Percentiles rank a stretch among this genome's conserved stretches.
These are phyloP conservation scores for Sporothrix brunneoviolacea DNA, from an alignment of 2,329 filamentous ascomycete species.

Conservation along the genomic window DNA sequence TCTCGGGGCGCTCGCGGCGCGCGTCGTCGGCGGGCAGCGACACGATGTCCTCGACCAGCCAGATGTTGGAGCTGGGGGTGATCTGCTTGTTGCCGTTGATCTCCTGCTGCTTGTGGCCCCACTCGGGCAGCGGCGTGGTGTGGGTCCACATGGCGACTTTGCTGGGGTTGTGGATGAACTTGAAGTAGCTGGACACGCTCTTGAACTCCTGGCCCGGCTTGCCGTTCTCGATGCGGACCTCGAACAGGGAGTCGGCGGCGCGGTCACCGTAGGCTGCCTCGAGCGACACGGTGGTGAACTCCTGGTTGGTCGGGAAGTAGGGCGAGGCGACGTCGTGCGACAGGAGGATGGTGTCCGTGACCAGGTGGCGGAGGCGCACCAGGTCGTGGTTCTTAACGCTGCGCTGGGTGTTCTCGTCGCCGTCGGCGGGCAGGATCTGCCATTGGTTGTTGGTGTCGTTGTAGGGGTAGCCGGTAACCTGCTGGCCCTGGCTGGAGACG, in stretches of 20 bases:
- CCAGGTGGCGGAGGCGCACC: constrained; percentile 77
- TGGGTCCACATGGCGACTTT: constrained; percentile 99
- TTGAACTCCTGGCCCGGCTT: constrained; percentile 80
- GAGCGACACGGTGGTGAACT: constrained; percentile 77
- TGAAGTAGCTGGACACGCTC: constrained; percentile 88
- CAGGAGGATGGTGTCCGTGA: constrained; percentile 77
- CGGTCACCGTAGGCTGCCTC: constrained; percentile 69
- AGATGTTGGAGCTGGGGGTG: constrained; percentile 81
- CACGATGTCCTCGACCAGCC: constrained; percentile 89
- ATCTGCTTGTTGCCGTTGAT: constrained; percentile 99
- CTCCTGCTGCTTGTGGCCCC: constrained; percentile 95
- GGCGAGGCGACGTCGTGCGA: constrained; percentile 97
- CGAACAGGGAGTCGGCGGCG: constrained; percentile 85
- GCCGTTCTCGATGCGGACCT: constrained; percentile 81
- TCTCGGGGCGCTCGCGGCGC: constrained; percentile 68
- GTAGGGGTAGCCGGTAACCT: constrained; percentile 95
- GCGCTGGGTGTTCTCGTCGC: constrained; percentile 50
- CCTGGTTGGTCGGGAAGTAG: constrained; percentile 94
- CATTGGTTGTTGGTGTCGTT: constrained; percentile 99
- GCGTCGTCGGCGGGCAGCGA: constrained; percentile 64
- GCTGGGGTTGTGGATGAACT: constrained; percentile 86
- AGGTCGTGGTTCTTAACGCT: constrained; percentile 76
- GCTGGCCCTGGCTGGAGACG: constrained; percentile 94
- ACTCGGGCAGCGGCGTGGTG: constrained; percentile 88
- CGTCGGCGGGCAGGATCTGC: constrained; percentile 73